phyloP scores from a whole-genome alignment of 2,329 filamentous ascomycete species.

The Alternaria hordeiaustralica region DNA sequence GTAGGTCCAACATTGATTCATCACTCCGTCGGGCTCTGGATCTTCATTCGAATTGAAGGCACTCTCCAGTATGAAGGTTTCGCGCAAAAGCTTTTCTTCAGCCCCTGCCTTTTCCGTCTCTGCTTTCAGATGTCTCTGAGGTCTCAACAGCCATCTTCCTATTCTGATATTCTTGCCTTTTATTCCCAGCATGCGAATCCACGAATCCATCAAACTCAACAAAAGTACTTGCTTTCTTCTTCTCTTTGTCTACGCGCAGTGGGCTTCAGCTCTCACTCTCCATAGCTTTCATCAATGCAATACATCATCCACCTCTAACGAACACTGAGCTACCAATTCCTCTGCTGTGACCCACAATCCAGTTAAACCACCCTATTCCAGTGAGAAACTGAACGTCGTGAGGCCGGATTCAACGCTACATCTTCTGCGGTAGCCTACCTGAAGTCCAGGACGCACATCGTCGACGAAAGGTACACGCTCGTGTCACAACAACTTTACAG shows the following conservation, averaged over 20 bases:
- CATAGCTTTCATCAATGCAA: neutral
- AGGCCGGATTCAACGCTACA: neutral
- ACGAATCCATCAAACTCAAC: too few species aligned
- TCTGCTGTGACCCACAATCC: neutral
- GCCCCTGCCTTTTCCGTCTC: too few species aligned
- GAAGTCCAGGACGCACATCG: neutral
- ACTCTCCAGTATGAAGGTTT: too few species aligned
- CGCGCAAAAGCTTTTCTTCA: too few species aligned
- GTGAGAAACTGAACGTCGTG: neutral
- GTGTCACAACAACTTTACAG: rapidly evolving
- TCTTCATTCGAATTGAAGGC: too few species aligned
- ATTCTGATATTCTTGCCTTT: too few species aligned
- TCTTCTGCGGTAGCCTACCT: neutral
- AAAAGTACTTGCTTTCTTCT: neutral
- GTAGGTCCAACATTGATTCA: too few species aligned
- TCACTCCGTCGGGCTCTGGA: too few species aligned
- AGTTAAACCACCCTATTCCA: neutral
- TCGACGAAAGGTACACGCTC: rapidly evolving
- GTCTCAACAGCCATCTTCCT: too few species aligned
- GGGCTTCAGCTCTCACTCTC: neutral
- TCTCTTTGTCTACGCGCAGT: neutral
- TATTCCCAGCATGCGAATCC: too few species aligned
- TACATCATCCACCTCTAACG: neutral
- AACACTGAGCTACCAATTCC: neutral
- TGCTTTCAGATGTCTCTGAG: too few species aligned